Evolutionary conservation across 371 early-diverging fungal genomes (phyloP), one percentile per base, ranked within the genome.

Genomic region (Amoeboaphelidium protococcarum): DNA sequence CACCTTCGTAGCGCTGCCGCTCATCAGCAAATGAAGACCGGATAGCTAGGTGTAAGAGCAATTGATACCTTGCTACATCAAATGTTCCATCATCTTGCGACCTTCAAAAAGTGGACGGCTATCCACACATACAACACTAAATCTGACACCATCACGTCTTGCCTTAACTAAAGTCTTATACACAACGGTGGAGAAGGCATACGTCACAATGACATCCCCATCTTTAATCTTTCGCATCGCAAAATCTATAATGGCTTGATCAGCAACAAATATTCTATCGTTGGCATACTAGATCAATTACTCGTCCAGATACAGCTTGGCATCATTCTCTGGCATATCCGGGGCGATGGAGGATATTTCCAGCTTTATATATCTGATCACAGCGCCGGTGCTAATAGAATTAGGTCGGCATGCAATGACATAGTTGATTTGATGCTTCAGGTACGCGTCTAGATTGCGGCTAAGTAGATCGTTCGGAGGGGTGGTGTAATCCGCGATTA

Each of bases 191-290:
- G 89, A 89, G 20, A 66, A 62, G 26, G 78, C 82, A 61, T 76
- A 91, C 1, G 83, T 85, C 54, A 95, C 61, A 45, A 95, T 79
- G 1, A 91, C 85, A 57, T 92, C 92, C n/a, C 80, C 87, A 53
- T 84, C 73, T 50, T 80, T 69, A 53, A 94, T 86, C 65, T 91
- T 89, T 48, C 75, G 67, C n/a, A n/a, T n/a, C n/a, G n/a, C n/a
- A 47, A 84, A 51, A 23, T 80, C 86, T 22, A 77, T 73, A 52
- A 95, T 88, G 13, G 74, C 56, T 24, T 72, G 66, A 52, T 81
- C 79, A 0, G 95, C 85, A 47, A 78, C 66, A 1, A 72, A 72
- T 52, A 95, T 92, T 47, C 83, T 68, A 53, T 89, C 86, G n/a
- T 72, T 68, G 49, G 89, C 81, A 62, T 84, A 94, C 42, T 73